phyloP scores from a whole-genome alignment of 2,329 filamentous ascomycete genomes.

The Aspergillus versicolor region DNA sequence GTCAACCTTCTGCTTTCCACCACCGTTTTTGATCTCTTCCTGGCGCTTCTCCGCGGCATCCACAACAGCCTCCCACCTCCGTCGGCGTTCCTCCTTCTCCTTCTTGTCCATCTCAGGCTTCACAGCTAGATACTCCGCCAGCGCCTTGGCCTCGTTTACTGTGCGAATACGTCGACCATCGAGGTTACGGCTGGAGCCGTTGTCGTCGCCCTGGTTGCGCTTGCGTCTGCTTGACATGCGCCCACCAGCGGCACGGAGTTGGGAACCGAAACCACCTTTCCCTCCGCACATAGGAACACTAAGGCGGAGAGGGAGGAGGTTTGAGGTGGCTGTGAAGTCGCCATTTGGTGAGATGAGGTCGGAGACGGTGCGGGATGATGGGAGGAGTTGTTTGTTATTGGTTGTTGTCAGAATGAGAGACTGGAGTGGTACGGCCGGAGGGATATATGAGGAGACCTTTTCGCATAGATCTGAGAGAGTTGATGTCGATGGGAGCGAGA shows the following conservation, averaged over 20 bases:
- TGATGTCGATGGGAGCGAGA: conserved; percentile 68
- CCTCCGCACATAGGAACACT: conserved; percentile 80
- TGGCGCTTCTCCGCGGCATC: conserved; percentile 79
- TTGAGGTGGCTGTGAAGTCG: conserved; percentile 50
- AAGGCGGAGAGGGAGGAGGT: conserved; percentile 79
- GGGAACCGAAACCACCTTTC: conserved; percentile 96
- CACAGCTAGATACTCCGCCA: conserved; percentile 91
- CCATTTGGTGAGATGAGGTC: conserved; percentile 54
- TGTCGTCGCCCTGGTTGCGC: conserved; percentile 76
- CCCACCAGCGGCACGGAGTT: conserved; percentile 91
- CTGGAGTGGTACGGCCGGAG: conserved; percentile 59
- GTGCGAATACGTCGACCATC: conserved; percentile 88
- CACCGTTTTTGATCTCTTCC: conserved; percentile 77
- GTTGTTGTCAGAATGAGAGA: conserved; percentile 76
- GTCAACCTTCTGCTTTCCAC: conserved; percentile 66
- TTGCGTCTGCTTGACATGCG: conserved; percentile 98
- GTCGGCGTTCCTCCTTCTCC: conserved; percentile 81
- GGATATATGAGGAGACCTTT: conserved; percentile 54
- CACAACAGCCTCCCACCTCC: conserved; percentile 83
- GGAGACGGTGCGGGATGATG: conserved; percentile 56
- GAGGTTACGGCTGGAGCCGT: conserved; percentile 87
- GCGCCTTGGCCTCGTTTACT: conserved; percentile 89
- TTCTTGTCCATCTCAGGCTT: conserved; percentile 97
- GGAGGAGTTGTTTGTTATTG: conserved; percentile 68
- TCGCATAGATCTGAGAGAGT: conserved; percentile 67